Evolutionary conservation across 176 grass and related monocot genomes (phyloP).

Genomic region (Eragrostis curvula): DNA sequence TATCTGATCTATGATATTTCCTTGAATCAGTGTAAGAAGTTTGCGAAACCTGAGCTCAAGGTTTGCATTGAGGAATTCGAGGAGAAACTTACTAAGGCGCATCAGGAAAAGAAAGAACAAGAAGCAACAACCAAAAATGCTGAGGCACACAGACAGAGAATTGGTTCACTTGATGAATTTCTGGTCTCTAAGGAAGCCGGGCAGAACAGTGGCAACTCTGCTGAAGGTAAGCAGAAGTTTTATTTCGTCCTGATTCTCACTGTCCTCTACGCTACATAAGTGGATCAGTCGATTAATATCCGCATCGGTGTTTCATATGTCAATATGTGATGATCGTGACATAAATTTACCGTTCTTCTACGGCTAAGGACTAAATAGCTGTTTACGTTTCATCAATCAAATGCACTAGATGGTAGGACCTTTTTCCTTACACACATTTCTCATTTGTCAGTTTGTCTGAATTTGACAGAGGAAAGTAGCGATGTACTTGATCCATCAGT

Average conservation of each 20-base stretch:
- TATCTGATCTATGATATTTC: constrained; percentile 32
- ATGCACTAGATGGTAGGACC: background rate
- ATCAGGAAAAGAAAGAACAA: constrained; percentile 90
- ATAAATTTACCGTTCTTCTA: background rate
- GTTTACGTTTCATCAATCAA: background rate
- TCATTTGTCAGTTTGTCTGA: constrained; percentile 30
- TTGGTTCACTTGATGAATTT: constrained; percentile 65
- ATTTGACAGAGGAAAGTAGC: constrained; percentile 56
- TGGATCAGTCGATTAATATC: background rate
- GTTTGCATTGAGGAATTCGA: constrained; percentile 97
- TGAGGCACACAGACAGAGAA: constrained; percentile 64
- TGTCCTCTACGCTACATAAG: background rate
- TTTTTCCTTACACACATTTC: constrained; percentile 9
- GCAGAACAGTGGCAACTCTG: constrained; percentile 32
- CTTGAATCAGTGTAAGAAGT: constrained; percentile 91
- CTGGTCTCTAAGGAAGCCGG: constrained; percentile 41
- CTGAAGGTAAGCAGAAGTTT: constrained; percentile 53
- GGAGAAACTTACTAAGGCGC: constrained; percentile 85
- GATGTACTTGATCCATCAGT: constrained; percentile 62
- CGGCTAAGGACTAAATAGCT: background rate
- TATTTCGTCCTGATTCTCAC: constrained; percentile 30
- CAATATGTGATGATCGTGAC: constrained; percentile 2
- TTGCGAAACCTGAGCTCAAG: constrained; percentile 84
- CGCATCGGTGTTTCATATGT: constrained; percentile 1
- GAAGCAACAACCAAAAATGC: constrained; percentile 82